A percentile compares a stretch with the other conserved stretches of the same genome.
Evolutionary conservation across 139 green algal genomes (phyloP).

Genomic region (Astrephomene gubernaculifera): DNA sequence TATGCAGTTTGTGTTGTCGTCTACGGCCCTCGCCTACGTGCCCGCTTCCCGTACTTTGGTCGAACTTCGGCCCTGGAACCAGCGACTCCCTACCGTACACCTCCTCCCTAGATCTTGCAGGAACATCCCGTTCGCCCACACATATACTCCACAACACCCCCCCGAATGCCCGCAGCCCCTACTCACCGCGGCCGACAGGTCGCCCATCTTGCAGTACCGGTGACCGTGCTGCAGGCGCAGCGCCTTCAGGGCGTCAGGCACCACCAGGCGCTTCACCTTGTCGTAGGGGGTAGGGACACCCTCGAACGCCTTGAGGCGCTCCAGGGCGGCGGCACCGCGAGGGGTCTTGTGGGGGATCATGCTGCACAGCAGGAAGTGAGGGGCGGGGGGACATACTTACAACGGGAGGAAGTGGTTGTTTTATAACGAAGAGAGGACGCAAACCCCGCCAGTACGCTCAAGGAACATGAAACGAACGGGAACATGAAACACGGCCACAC

Average conservation of each 20-base stretch:
- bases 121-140: neutral
- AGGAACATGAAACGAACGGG: too few relatives aligned
- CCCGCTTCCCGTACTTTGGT: too few relatives aligned
- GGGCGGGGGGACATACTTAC: neutral
- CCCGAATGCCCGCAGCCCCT: too few relatives aligned
- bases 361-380: conserved; percentile 60
- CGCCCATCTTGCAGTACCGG: conserved; percentile 92
- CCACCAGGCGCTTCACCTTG: conserved; percentile 95
- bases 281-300: conserved; percentile 93
- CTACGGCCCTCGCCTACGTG: too few relatives aligned
- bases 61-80: too few relatives aligned
- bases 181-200: conserved; percentile 83
- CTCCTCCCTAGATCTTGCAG: too few relatives aligned
- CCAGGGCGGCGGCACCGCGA: conserved; percentile 93
- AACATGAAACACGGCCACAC: too few relatives aligned
- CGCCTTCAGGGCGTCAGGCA: conserved; percentile 97
- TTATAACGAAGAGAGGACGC: too few relatives aligned
- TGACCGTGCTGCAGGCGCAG: conserved; percentile 94
- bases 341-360: conserved; percentile 99
- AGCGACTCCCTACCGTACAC: too few relatives aligned
- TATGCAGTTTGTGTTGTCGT: too few relatives aligned
- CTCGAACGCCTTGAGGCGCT: conserved; percentile 97
- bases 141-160: neutral
- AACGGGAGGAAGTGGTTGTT: too few relatives aligned
- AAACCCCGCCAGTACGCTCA: too few relatives aligned